Evolutionary conservation across 352 stramenopile genomes (phyloP).

Genomic region (Peronospora destructor): DNA sequence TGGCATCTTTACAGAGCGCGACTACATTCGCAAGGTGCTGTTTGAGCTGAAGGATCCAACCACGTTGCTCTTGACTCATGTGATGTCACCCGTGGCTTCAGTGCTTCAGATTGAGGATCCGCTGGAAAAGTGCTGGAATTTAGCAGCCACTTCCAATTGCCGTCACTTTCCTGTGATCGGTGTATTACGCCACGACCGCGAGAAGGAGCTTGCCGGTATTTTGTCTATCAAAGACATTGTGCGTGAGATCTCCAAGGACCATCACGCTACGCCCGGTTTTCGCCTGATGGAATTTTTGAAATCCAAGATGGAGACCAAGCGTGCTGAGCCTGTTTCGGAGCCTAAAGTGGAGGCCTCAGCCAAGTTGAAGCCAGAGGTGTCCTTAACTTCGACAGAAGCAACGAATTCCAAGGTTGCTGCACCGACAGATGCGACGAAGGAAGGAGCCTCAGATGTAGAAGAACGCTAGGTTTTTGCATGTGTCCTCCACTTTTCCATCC

Average conservation of each 20-base stretch:
- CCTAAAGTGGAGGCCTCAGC: conserved; percentile 8
- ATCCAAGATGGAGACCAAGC: conserved; percentile 58
- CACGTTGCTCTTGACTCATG: conserved; percentile 46
- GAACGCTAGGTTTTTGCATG: too few species aligned
- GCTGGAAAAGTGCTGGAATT: conserved; percentile 72
- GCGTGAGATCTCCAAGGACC: conserved; percentile 74
- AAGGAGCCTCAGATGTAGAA: conserved; percentile 4
- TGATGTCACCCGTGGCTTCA: conserved; percentile 46
- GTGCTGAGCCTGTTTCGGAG: conserved; percentile 14
- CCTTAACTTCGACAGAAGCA: conserved; percentile 5
- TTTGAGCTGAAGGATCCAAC: conserved; percentile 61
- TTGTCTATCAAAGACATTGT: conserved; percentile 85
- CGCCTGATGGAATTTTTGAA: conserved; percentile 85
- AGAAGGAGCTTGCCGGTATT: conserved; percentile 77
- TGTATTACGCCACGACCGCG: conserved; percentile 60
- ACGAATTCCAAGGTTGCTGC: conserved; percentile 11
- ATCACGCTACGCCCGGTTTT: conserved; percentile 64
- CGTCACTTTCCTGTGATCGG: conserved; percentile 81
- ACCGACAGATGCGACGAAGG: conserved; percentile 5
- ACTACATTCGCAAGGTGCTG: conserved; percentile 78
- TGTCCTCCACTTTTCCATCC: too few species aligned
- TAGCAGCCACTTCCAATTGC: conserved; percentile 58
- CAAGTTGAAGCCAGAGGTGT: conserved; percentile 15
- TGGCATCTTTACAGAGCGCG: conserved; percentile 80
- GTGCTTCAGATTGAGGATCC: conserved; percentile 72